A percentile compares a stretch with the other conserved stretches of the same genome.
These are phyloP conservation scores for Sergeia podlipaevii DNA, from an alignment of 208 protist genomes.

Conservation along the genomic window DNA sequence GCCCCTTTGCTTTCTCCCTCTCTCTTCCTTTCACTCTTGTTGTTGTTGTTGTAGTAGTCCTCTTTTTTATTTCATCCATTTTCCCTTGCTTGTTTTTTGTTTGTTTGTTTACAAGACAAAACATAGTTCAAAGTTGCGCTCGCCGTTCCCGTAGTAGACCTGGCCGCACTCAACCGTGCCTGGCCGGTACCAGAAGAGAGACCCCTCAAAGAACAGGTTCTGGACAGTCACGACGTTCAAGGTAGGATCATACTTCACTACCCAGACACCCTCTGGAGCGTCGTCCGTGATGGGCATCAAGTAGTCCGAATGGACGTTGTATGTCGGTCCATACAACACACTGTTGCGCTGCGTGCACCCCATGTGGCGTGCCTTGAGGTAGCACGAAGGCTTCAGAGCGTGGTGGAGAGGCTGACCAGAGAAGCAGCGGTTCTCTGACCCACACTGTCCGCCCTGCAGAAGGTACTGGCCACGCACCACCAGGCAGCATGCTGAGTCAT, in stretches of 20 bases:
- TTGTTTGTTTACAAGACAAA: slow-evolving; percentile 77
- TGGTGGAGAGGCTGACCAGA: slow-evolving; percentile 67
- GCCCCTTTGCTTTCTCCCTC: neutral
- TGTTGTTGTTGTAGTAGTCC: neutral
- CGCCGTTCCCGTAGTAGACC: slow-evolving; percentile 82
- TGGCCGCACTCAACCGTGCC: slow-evolving; percentile 74
- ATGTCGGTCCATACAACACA: slow-evolving; percentile 75
- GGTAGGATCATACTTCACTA: slow-evolving; percentile 81
- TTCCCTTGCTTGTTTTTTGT: too few relatives aligned
- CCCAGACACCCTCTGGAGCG: slow-evolving; percentile 81
- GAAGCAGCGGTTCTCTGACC: slow-evolving; percentile 57
- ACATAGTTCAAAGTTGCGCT: slow-evolving; percentile 85
- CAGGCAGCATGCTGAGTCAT: slow-evolving; percentile 74
- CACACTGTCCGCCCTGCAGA: slow-evolving; percentile 19
- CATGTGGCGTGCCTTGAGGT: slow-evolving; percentile 48
- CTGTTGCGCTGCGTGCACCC: slow-evolving; percentile 49
- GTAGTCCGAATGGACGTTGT: slow-evolving; percentile 79
- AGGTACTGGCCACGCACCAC: slow-evolving; percentile 75
- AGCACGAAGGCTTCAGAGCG: slow-evolving; percentile 82
- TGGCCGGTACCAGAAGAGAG: slow-evolving; percentile 86
- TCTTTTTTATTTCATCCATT: slow-evolving; percentile 5
- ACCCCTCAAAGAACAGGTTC: slow-evolving; percentile 83
- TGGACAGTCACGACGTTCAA: slow-evolving; percentile 74
- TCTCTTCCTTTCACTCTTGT: slow-evolving; percentile 4
- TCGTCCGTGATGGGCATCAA: slow-evolving; percentile 85